Percentiles rank a stretch among this genome's conserved stretches.
phyloP scores from a whole-genome alignment of 352 stramenopile species.

The Globisporangium uncinulatum region DNA sequence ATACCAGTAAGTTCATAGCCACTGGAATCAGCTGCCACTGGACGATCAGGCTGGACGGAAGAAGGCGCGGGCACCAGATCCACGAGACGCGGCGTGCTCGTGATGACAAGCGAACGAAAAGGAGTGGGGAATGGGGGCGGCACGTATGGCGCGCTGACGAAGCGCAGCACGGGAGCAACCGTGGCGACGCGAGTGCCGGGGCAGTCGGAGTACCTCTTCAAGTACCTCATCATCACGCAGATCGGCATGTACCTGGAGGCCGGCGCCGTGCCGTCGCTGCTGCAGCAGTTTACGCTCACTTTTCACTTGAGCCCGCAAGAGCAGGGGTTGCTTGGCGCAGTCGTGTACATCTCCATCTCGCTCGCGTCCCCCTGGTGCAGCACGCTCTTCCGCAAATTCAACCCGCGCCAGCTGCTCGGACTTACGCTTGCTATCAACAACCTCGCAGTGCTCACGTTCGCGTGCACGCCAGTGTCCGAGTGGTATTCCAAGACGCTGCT shows the following conservation, averaged over 20 bases:
- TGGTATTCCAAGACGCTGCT: slow-evolving; percentile 78
- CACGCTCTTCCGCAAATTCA: slow-evolving; percentile 77
- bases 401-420: slow-evolving; percentile 56
- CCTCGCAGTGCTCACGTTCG: slow-evolving; percentile 63
- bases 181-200: slow-evolving; percentile 11
- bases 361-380: slow-evolving; percentile 72
- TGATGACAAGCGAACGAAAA: not conserved
- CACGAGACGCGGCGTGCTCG: too few relatives aligned
- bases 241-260: slow-evolving; percentile 87
- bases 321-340: slow-evolving; percentile 71
- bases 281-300: slow-evolving; percentile 77
- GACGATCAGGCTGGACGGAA: too few relatives aligned
- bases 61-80: too few relatives aligned
- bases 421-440: slow-evolving; percentile 77
- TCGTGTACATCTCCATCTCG: slow-evolving; percentile 84
- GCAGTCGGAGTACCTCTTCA: slow-evolving; percentile 69
- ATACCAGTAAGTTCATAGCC: too few relatives aligned
- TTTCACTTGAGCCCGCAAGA: slow-evolving; percentile 73
- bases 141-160: not conserved
- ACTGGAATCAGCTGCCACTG: too few relatives aligned
- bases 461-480: slow-evolving; percentile 44
- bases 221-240: slow-evolving; percentile 80
- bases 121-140: not conserved
- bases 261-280: slow-evolving; percentile 73
- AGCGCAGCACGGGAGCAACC: not conserved